These are phyloP conservation scores for Pythium apleroticum DNA, from an alignment of 352 stramenopile species.

Conservation along the genomic window DNA sequence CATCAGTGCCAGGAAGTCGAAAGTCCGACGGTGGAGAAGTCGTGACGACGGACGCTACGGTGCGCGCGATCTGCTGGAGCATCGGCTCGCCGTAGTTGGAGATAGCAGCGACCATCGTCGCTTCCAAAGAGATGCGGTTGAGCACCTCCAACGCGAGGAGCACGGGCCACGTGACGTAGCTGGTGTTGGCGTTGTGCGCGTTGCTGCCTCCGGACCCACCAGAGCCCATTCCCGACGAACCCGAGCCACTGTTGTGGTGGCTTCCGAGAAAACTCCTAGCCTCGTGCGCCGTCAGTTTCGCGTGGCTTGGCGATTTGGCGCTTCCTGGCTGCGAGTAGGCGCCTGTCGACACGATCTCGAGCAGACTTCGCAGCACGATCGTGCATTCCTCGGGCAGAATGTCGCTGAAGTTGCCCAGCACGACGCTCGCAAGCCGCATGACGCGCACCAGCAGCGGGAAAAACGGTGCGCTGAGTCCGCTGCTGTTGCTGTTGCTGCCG, in stretches of 20 bases:
- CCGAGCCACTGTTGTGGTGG: conserved; percentile 30
- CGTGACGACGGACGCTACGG: conserved; percentile 75
- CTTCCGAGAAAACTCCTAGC: conserved; percentile 58
- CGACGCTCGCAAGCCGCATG: conserved; percentile 75
- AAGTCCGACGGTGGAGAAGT: conserved; percentile 79
- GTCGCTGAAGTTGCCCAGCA: conserved; percentile 79
- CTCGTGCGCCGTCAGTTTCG: conserved; percentile 56
- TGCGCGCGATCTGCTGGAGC: conserved; percentile 56
- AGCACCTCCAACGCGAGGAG: conserved; percentile 81
- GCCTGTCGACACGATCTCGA: conserved; percentile 82
- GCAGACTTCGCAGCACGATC: conserved; percentile 55
- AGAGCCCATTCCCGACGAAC: conserved; percentile 23
- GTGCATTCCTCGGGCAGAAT: conserved; percentile 60
- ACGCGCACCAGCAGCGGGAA: conserved; percentile 83
- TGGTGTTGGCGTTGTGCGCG: conserved; percentile 34
- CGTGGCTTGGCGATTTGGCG: conserved; percentile 50
- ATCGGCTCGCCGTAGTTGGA: conserved; percentile 56
- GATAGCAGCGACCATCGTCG: conserved; percentile 69
- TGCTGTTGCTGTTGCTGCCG: conserved; percentile 38
- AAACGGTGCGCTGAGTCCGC: conserved; percentile 33
- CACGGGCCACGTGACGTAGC: conserved; percentile 85
- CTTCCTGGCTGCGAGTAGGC: conserved; percentile 55
- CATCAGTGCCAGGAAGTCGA: conserved; percentile 39
- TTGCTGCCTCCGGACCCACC: conserved; percentile 19
- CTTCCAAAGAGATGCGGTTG: conserved; percentile 67